Base-by-base conservation (phyloP, 208 protist genomes). In the Porcisia deanei region DNA sequence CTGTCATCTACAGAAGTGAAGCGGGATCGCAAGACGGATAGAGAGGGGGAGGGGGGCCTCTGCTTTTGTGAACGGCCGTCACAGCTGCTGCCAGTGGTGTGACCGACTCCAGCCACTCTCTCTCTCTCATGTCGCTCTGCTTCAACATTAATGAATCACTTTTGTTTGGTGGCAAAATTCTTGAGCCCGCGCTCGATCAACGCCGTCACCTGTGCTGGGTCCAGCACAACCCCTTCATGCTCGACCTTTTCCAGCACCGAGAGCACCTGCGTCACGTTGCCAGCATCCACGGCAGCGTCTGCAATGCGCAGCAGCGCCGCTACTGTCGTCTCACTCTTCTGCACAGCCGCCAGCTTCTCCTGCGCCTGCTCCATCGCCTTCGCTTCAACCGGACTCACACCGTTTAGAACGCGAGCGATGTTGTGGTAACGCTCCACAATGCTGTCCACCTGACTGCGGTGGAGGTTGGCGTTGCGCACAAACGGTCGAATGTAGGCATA, bases 401-500 rank as follows among this genome's bases (percentile, higher is more conserved):
- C 92, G 69, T 82, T 87, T 73, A 96, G 84, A 60, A 76, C 88
- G 53, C 85, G 83, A 5, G 80, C 79, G 55, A 94, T 83, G 47
- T n/a, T 86, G 55, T 95, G 81, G 84, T 97, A 97, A 34, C 90
- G 89, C 30, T 84, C 82, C 71, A 91, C 83, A 39, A 97, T 96
- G 75, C 81, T 86, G 59, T 95, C 91, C 54, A 96, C 89, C 55
- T 86, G 82, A 79, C 85, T 91, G 65, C 94, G 87, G 74, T 93
- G 83, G 41, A 97, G 83, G 80, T 97, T 97, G 8, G 83, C 79
- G 84, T 98, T 97, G 60, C 92, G 87, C 73, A 96, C 91, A 64
- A 94, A 98, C 10, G 94, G 94, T 43, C 93, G 87, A 73, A 98
- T 97, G 68, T 88, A 96, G 49, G 91, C 88, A 77, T 98, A 98